Evolutionary conservation across 768 basidiomycete species (phyloP).

Genomic region (Leccinum subgranulosum): DNA sequence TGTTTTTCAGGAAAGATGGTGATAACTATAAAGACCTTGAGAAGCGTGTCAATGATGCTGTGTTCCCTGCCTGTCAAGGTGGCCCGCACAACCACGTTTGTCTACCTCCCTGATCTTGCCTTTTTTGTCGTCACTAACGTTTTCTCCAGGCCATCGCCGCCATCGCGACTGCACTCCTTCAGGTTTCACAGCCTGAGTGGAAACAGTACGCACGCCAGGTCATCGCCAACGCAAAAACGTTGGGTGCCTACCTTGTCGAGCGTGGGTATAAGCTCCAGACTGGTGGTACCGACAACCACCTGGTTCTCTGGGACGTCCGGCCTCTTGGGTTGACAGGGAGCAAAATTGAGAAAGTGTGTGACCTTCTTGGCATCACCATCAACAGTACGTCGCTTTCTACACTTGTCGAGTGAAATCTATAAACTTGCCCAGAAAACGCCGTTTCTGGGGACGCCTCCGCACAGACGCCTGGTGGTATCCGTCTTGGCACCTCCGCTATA

Average conservation of each 20-base stretch:
- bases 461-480: conserved; percentile 94
- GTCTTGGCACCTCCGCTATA: conserved; percentile 90
- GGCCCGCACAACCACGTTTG: conserved; percentile 97
- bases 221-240: conserved; percentile 78
- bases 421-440: conserved; percentile 71
- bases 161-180: conserved; percentile 88
- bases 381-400: conserved; percentile 60
- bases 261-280: conserved; percentile 97
- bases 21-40: conserved; percentile 82
- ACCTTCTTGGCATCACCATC: conserved; percentile 94
- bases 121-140: neutral
- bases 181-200: conserved; percentile 87
- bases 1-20: conserved; percentile 97
- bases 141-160: conserved; percentile 80
- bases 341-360: conserved; percentile 98
- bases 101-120: conserved; percentile 3
- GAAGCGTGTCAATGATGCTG: conserved; percentile 95
- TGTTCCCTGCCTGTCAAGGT: conserved; percentile 99
- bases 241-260: conserved; percentile 66
- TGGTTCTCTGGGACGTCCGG: conserved; percentile 96
- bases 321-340: conserved; percentile 95
- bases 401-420: neutral
- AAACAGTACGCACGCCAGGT: conserved; percentile 94
- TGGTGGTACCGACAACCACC: conserved; percentile 94
- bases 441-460: conserved; percentile 96